These are phyloP conservation scores for Waltiozyma sp. DNA, from an alignment of 1,139 yeast genomes.

Conservation along the genomic window DNA sequence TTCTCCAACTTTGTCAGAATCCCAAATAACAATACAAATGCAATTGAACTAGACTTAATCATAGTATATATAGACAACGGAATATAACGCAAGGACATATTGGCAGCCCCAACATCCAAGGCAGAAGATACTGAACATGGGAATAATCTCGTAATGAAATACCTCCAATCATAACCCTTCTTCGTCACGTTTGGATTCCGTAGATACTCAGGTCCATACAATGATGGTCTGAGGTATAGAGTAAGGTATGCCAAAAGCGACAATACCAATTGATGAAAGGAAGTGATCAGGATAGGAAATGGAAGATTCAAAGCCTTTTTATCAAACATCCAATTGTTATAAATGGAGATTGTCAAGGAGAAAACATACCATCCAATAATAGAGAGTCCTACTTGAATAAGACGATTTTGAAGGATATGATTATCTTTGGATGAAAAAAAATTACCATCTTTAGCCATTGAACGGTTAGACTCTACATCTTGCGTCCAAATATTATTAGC, in stretches of 20 bases:
- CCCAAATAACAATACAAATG: slow-evolving; percentile 82
- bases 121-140: slow-evolving; percentile 88
- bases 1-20: slow-evolving; percentile 66
- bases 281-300: slow-evolving; percentile 76
- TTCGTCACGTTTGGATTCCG: neutral
- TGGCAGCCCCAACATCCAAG: slow-evolving; percentile 90
- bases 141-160: slow-evolving; percentile 30
- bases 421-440: neutral
- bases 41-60: slow-evolving; percentile 77
- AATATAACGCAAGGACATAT: slow-evolving; percentile 68
- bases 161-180: slow-evolving; percentile 18
- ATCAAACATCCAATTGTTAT: slow-evolving; percentile 97
- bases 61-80: slow-evolving; percentile 84
- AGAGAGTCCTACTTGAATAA: slow-evolving; percentile 1
- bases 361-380: slow-evolving; percentile 40
- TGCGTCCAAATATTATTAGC: neutral
- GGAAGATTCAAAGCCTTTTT: slow-evolving; percentile 54
- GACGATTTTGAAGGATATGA: neutral
- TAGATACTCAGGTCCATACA: slow-evolving; percentile 21
- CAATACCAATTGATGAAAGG: slow-evolving; percentile 74
- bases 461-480: neutral
- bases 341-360: slow-evolving; percentile 70
- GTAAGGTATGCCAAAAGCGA: slow-evolving; percentile 36
- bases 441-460: neutral
- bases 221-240: slow-evolving; percentile 34